Conservation (phyloP, 148 eudicot species). For the Camellia granthamiana region DNA sequence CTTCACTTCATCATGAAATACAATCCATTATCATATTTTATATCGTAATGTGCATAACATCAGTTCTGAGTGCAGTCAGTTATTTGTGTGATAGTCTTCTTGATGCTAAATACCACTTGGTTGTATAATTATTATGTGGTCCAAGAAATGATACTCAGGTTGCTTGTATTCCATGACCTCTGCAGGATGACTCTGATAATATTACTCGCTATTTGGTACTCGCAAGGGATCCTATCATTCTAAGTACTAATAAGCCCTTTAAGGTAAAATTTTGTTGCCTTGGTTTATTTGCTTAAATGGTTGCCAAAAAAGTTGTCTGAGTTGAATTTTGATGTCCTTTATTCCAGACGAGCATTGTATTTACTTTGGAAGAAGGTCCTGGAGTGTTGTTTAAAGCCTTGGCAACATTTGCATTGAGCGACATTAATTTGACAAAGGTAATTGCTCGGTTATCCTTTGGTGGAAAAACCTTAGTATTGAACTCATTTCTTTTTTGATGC, state of each 20-base stretch:
- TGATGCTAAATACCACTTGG: not conserved
- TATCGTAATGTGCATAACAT: too few relatives aligned
- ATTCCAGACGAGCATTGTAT: constrained; percentile 49
- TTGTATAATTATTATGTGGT: not conserved
- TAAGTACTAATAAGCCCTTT: constrained; percentile 43
- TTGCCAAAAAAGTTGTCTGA: not conserved
- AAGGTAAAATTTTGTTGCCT: constrained; percentile 29
- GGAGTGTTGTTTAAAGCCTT: constrained; percentile 53
- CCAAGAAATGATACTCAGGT: not conserved
- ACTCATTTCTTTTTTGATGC: not conserved
- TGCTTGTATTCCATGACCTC: not conserved
- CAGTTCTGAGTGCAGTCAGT: too few relatives aligned
- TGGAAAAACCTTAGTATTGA: not conserved
- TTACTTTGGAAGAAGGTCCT: constrained; percentile 53
- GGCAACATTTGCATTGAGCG: constrained; percentile 49
- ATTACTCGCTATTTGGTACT: constrained; percentile 47
- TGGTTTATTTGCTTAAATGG: not conserved
- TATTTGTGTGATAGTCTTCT: not conserved
- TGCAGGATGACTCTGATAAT: constrained; percentile 50
- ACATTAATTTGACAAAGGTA: constrained; percentile 49
- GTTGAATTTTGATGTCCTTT: not conserved
- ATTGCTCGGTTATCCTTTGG: not conserved
- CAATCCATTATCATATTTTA: too few relatives aligned
- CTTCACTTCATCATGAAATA: not conserved
- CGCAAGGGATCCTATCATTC: constrained; percentile 56